Base-by-base conservation (phyloP, 805 yeast species). In the Suhomyces sp. region DNA sequence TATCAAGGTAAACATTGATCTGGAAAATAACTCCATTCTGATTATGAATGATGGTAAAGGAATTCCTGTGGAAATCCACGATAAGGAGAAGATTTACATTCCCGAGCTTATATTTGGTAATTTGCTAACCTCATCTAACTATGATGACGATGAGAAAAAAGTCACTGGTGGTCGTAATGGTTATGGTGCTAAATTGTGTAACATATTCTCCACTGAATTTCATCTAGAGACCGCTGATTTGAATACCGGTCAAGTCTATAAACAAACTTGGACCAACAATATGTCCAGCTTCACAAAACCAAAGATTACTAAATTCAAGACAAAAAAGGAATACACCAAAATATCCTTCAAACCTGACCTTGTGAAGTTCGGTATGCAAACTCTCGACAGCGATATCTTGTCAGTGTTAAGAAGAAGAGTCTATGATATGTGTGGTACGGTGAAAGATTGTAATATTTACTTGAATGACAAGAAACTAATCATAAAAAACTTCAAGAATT, bases 121-220 rank as follows among this genome's bases (percentile, higher is more conserved):
- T 64, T 79, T 94, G 54, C 80, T 94, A 57, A 94, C 99, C 0
- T 92, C 98, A 1, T 89, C 97, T 24, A 94, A 94, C 71, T 94
- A 94, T 68, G 97, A 94, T 67, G 99, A 94, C 67, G 83, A 93
- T 57, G 89, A 94, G 64, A 89, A 89, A 71, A 94, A 94, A 69
- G 97, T 94, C 31, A 89, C 96, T 2, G 99, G 99, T 75, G 99
- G 99, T 69, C 84, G 99, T 76, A 94, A 94, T 67, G 99, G 99
- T 57, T 94, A 85, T 66, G 99, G 99, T 71, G 99, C 99, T 46
- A 94, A 94, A 67, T 75, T 94, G 51, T 94, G 99, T 82, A 94
- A 94, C 68, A 94, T 94, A 56, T 94, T 93, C 68, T 90, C 97
- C 22, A 87, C 91, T 3, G 86, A 87, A 62, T 94, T 94, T 65